phyloP scores from a whole-genome alignment of 805 yeast genomes.

The Teunomyces aglyptinius region DNA sequence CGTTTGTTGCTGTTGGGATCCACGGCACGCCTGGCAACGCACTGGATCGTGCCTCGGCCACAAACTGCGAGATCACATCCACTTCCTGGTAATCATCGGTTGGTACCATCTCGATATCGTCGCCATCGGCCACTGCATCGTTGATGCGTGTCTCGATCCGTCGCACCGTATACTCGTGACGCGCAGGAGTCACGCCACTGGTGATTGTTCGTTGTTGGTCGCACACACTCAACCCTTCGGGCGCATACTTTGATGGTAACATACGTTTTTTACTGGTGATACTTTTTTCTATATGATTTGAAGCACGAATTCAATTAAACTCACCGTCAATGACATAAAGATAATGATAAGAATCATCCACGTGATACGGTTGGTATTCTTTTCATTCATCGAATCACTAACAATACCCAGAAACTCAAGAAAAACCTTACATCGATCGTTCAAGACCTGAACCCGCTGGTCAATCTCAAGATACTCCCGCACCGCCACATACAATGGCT shows the following conservation, averaged over 20 bases:
- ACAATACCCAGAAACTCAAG: conserved; percentile 90
- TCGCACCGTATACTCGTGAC: conserved; percentile 21
- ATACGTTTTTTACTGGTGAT: background rate
- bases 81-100: conserved; percentile 48
- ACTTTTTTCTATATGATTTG: conserved; percentile 37
- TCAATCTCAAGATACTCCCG: conserved; percentile 93
- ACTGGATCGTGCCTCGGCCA: conserved; percentile 10
- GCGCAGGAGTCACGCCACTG: conserved; percentile 10
- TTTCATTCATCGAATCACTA: conserved; percentile 91
- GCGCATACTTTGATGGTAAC: conserved; percentile 40
- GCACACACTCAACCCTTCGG: conserved; percentile 27
- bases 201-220: conserved; percentile 27
- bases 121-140: conserved; percentile 6
- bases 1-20: too few relatives aligned
- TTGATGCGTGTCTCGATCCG: conserved; percentile 26
- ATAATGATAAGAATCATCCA: conserved; percentile 85
- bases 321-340: conserved; percentile 72
- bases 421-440: conserved; percentile 91
- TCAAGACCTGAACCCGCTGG: conserved; percentile 88
- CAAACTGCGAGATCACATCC: conserved; percentile 41
- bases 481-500: conserved; percentile 86
- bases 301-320: conserved; percentile 63
- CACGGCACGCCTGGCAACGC: too few relatives aligned
- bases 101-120: conserved; percentile 48
- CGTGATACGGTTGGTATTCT: conserved; percentile 87